Base-by-base conservation (phyloP, 2,329 filamentous ascomycete genomes). In the Neodidymelliopsis sp. region DNA sequence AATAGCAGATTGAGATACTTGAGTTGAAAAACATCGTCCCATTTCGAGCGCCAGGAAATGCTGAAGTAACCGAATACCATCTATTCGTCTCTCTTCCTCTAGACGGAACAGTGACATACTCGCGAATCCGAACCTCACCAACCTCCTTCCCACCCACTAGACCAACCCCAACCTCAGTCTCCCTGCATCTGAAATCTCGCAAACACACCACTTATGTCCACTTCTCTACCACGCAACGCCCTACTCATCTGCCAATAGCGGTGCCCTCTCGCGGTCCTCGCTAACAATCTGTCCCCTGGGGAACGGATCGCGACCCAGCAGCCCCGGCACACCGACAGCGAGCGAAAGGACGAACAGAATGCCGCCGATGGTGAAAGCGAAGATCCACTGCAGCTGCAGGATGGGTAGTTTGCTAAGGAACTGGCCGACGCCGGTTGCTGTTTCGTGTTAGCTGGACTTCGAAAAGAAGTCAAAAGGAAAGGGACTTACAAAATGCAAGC, bases 351-450 rank as follows among this genome's bases (percentile, higher is more conserved):
- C 71, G 69, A 94, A 88, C 42, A 95, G 82, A 19, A 89, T 69
- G 1, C 80, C 83, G 80, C 93, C 91, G 70, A 96, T 91, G 54
- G 85, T 79, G 66, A 95, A 94, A 24, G 91, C 89, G 70, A 96
- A 96, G 74, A 95, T 93, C 91, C 91, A 96, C 76, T 96, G 91
- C 57, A 96, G 79, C 6, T 90, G 89, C 59, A 95, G 79, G 56
- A 87, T 72, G 68, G 94, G 81, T 50, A 87, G 73, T 69, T 91
- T 85, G 63, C 82, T 80, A 39, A 85, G 77, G 75, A 95, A 86
- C 72, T 96, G 91, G 11, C 84, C 82, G 12, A 94, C 84, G 10
- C 89, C 90, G 30, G 95, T 84, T 13, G 80, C 81, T 83, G 48
- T 18, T 29, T 15, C 40, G 43, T n/a, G 10, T n/a, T 3, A 19